These are phyloP conservation scores for Blastobotrys arbuscula DNA, from an alignment of 1,139 yeast species.

Conservation along the genomic window DNA sequence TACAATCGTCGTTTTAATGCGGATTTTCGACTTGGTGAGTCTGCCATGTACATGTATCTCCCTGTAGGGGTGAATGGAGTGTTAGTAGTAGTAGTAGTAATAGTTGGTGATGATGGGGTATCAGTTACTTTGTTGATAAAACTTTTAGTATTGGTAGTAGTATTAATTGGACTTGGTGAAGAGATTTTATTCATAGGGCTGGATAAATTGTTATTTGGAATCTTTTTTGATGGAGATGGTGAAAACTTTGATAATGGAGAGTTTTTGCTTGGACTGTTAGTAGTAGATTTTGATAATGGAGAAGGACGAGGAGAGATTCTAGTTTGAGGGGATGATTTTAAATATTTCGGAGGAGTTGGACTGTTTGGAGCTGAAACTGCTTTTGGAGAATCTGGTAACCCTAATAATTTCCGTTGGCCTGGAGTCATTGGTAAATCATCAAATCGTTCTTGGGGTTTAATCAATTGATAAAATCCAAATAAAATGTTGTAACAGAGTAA, in stretches of 20 bases:
- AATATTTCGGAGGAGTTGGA: constrained; percentile 30
- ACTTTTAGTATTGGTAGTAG: neutral
- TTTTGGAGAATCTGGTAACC: constrained; percentile 34
- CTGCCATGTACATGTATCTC: constrained; percentile 20
- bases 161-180: neutral
- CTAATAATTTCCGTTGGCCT: constrained; percentile 40
- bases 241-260: constrained; percentile 17
- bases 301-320: constrained; percentile 25
- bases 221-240: constrained; percentile 9
- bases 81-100: neutral
- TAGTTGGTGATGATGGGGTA: constrained; percentile 5
- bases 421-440: constrained; percentile 40
- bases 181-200: neutral
- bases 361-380: constrained; percentile 17
- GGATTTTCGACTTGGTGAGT: constrained; percentile 17
- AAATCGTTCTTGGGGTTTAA: constrained; percentile 35
- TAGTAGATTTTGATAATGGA: constrained; percentile 28
- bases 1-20: constrained; percentile 3
- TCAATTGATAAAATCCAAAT: constrained; percentile 34
- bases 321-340: constrained; percentile 27
- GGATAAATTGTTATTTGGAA: no score
- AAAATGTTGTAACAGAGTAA: constrained; percentile 37
- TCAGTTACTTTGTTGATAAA: constrained; percentile 2
- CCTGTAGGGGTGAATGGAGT: constrained; percentile 19
- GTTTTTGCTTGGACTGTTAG: constrained; percentile 3